Percentiles rank a stretch among this genome's conserved stretches.
phyloP scores from a whole-genome alignment of 177 flowering plant genomes.

The Tripterygium wilfordii region DNA sequence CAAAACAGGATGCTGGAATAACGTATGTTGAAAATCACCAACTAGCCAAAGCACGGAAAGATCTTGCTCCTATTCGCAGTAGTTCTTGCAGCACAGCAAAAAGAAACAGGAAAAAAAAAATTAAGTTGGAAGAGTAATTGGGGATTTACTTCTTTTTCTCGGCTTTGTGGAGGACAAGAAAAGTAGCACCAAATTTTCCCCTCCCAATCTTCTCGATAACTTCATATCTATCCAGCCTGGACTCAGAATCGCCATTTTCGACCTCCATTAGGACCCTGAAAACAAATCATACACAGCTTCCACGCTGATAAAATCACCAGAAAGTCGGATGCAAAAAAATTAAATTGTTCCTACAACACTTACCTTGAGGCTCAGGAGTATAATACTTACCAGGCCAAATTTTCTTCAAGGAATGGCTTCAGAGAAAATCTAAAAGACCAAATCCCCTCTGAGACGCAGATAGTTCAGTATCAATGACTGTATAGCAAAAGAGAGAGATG shows the following conservation, averaged over 20 bases:
- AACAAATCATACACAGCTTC: neutral
- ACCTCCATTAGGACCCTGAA: conserved; percentile 31
- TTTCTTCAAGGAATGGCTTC: conserved; percentile 1
- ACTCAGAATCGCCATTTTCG: conserved; percentile 25
- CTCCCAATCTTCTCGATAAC: conserved; percentile 88
- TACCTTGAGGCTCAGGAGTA: too few relatives aligned
- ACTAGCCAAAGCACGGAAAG: too few relatives aligned
- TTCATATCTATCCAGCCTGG: conserved; percentile 76
- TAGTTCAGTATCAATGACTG: too few relatives aligned
- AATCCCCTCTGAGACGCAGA: too few relatives aligned
- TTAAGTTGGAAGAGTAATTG: neutral
- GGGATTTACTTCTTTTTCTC: conserved; percentile 57
- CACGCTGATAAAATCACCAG: neutral
- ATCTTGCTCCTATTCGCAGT: too few relatives aligned
- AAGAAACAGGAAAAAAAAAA: neutral
- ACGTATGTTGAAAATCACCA: too few relatives aligned
- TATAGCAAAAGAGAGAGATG: too few relatives aligned
- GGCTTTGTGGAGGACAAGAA: conserved; percentile 63
- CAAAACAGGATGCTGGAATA: too few relatives aligned
- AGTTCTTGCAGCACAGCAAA: too few relatives aligned
- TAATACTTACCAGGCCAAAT: too few relatives aligned
- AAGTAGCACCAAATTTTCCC: conserved; percentile 82
- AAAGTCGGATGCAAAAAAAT: too few relatives aligned
- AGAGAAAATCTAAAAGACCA: conserved; percentile 6
- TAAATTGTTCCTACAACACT: too few relatives aligned